Evolutionary conservation across 768 basidiomycete species (phyloP), one percentile per base, ranked within the genome.

Genomic region (Gelatoporia subvermispora): DNA sequence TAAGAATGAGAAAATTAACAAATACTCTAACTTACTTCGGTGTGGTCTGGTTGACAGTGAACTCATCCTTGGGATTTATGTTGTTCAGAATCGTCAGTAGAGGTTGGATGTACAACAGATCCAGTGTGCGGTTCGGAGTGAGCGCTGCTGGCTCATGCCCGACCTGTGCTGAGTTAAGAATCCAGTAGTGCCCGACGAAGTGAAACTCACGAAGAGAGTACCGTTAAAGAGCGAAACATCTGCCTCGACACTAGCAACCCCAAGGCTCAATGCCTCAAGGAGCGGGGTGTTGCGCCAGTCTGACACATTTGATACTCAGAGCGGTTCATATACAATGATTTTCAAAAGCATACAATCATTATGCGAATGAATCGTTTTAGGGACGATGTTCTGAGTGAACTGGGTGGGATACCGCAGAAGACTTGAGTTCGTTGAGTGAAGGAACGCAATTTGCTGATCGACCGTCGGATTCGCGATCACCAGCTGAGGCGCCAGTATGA

Each of bases 201-300:
- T 13, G 28, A 31, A n/a, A 65, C 69, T 47, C 49, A 74, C 75
- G 46, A 68, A 67, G 13, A 79, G 65, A 10, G 70, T 69, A n/a
- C 67, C 70, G 45, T 72, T 65, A 18, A 74, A 53, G 8, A 72
- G 60, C 70, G 68, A 77, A 16, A 79, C 75, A 57, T 79, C 77
- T 3, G 78, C 78, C 57, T 79, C 77, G 10, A 78, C 75, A 53
- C 76, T 78, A 15, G 65, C 60, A 13, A 77, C 75, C 1, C 76
- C 76, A 20, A 71, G 61, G 54, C 75, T 77, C 3, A 79, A 52
- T 8, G 76, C 76, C 4, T 70, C 69, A 9, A 77, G 60, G 18
- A 78, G 61, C 4, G 77, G 75, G 8, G 76, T 75, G 51, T 78
- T 72, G 17, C 76, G 67, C 75, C 76, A 77, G 58, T 80, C 76